Percentiles rank a stretch among this genome's conserved stretches.
Evolutionary conservation across 2,329 filamentous ascomycete genomes (phyloP).

Genomic region (Trichocomaceae sp.): DNA sequence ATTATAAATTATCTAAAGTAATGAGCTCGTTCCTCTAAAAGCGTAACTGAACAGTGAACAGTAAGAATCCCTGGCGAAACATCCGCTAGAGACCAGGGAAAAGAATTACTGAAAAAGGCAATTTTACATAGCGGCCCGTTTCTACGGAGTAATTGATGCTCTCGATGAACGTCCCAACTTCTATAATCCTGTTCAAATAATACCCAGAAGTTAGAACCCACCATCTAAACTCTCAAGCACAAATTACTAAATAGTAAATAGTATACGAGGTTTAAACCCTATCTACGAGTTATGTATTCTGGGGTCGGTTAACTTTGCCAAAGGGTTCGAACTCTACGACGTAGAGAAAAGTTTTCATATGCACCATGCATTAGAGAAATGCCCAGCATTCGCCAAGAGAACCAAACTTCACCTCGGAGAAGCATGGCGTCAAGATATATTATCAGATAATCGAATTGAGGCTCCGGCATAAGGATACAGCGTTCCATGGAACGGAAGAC

Average conservation of each 20-base stretch:
- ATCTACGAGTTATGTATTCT: too few relatives aligned
- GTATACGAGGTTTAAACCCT: too few relatives aligned
- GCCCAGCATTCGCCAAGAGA: neutral
- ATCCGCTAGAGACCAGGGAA: neutral
- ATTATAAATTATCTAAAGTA: too few relatives aligned
- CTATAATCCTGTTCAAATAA: too few relatives aligned
- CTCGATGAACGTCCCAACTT: neutral
- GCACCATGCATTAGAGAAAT: neutral
- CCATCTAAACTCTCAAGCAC: too few relatives aligned
- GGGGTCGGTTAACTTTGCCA: too few relatives aligned
- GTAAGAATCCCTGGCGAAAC: neutral
- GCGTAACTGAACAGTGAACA: too few relatives aligned
- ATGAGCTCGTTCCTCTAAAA: too few relatives aligned
- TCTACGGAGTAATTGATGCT: too few relatives aligned
- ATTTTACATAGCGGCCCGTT: too few relatives aligned
- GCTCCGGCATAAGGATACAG: neutral
- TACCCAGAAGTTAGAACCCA: too few relatives aligned
- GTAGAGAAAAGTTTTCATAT: neutral
- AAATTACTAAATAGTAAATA: too few relatives aligned
- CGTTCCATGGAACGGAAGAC: neutral
- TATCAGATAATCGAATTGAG: neutral
- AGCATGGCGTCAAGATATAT: neutral
- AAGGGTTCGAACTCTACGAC: neutral
- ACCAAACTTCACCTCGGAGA: neutral
- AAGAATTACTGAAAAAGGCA: neutral